Percentiles rank a stretch among this genome's conserved stretches.
These are phyloP conservation scores for Alternaria incomplexa DNA, from an alignment of 2,329 filamentous ascomycete genomes.

Conservation along the genomic window DNA sequence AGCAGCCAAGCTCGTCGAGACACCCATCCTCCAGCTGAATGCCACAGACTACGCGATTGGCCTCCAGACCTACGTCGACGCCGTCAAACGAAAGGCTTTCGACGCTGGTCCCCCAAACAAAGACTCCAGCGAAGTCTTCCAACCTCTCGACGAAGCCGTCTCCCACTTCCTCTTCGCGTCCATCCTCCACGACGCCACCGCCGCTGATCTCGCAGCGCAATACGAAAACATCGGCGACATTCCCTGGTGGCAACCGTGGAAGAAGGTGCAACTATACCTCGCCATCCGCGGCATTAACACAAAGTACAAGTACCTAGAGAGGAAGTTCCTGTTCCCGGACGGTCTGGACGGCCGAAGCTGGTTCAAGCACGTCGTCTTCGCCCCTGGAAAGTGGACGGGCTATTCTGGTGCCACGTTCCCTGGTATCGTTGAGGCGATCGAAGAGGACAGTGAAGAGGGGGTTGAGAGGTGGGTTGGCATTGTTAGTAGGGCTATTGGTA, in stretches of 20 bases:
- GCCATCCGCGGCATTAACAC: slow-evolving; percentile 72
- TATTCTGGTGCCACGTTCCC: slow-evolving; percentile 78
- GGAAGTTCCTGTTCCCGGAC: slow-evolving; percentile 75
- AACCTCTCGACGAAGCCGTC: slow-evolving; percentile 57
- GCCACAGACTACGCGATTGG: slow-evolving; percentile 55
- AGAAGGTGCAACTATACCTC: slow-evolving; percentile 68
- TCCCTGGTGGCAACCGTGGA: slow-evolving; percentile 81
- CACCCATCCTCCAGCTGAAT: slow-evolving; percentile 55
- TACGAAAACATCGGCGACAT: slow-evolving; percentile 57
- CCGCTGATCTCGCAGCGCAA: slow-evolving; percentile 55
- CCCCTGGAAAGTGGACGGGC: slow-evolving; percentile 88
- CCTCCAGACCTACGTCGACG: slow-evolving; percentile 51
- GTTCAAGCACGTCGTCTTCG: slow-evolving; percentile 97
- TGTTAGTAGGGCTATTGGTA: slow-evolving; percentile 43
- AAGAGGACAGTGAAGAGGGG: slow-evolving; percentile 52
- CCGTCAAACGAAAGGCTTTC: slow-evolving; percentile 46
- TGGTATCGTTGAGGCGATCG: slow-evolving; percentile 67
- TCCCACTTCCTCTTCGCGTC: slow-evolving; percentile 57
- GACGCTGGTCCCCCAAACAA: slow-evolving; percentile 6
- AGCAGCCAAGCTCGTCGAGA: slow-evolving; percentile 55
- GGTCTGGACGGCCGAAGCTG: slow-evolving; percentile 81
- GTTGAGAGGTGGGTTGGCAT: slow-evolving; percentile 53
- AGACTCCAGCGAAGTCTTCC: slow-evolving; percentile 50
- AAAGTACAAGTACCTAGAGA: slow-evolving; percentile 84
- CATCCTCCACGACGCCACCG: slow-evolving; percentile 58